A percentile compares a stretch with the other conserved stretches of the same genome.
Evolutionary conservation across 805 yeast genomes (phyloP).

Genomic region (Barnettozyma populi): DNA sequence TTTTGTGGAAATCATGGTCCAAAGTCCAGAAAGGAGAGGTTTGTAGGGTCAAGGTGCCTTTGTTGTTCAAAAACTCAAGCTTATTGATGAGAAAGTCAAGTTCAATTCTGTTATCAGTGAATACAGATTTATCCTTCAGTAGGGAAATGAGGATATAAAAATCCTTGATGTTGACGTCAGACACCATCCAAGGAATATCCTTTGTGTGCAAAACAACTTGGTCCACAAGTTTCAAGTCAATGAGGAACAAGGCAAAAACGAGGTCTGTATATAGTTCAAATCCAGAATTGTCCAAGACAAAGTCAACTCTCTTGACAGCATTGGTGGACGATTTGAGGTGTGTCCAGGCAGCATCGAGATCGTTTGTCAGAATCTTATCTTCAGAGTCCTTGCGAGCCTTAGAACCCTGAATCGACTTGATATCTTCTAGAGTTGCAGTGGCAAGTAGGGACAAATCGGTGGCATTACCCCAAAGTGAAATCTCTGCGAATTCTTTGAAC

Average conservation of each 20-base stretch:
- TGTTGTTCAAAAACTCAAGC: slow-evolving; percentile 37
- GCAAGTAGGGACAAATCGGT: slow-evolving; percentile 89
- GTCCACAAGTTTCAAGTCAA: slow-evolving; percentile 63
- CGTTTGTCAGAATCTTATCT: slow-evolving; percentile 72
- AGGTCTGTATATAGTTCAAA: slow-evolving; percentile 91
- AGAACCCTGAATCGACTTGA: slow-evolving; percentile 86
- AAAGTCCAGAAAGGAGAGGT: slow-evolving; percentile 86
- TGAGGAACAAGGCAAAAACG: slow-evolving; percentile 54
- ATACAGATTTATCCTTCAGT: slow-evolving; percentile 45
- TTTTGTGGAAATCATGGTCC: slow-evolving; percentile 67
- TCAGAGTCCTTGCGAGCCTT: slow-evolving; percentile 80
- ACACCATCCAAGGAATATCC: slow-evolving; percentile 94
- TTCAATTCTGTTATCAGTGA: slow-evolving; percentile 41
- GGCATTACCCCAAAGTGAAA: slow-evolving; percentile 97
- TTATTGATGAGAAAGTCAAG: slow-evolving; percentile 43
- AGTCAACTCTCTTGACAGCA: slow-evolving; percentile 49
- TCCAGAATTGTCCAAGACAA: slow-evolving; percentile 90
- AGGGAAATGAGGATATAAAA: slow-evolving; percentile 53
- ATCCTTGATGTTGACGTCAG: slow-evolving; percentile 89
- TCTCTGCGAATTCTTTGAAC: slow-evolving; percentile 79
- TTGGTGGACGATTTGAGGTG: slow-evolving; percentile 28
- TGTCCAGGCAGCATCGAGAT: slow-evolving; percentile 64
- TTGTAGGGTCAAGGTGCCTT: slow-evolving; percentile 44
- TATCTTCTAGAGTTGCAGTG: slow-evolving; percentile 83
- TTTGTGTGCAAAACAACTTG: slow-evolving; percentile 81